Base-by-base conservation (phyloP, 305 asterid genomes). In the Fraxinus latifolia region DNA sequence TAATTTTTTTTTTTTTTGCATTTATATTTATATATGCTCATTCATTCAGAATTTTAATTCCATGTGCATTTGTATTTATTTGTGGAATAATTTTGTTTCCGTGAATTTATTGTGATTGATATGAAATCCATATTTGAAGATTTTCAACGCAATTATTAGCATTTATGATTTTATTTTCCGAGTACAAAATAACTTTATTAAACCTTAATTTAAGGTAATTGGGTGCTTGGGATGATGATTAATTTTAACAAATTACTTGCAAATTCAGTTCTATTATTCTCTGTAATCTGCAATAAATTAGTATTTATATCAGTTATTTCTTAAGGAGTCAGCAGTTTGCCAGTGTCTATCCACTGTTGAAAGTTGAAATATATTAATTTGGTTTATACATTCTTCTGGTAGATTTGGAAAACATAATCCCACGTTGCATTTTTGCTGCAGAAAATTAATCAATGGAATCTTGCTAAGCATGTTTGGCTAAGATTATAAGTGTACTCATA, bases 1-100 rank as follows among this genome's bases (percentile, higher is more conserved):
- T 68, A 42, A 50, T 27, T 9, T 39, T 37, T 39, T 32, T 32
- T 33, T 50, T 44, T 7, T 53, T 53, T 80, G 25, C 15, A 3
- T n/a, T 72, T 73, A 55, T 53, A 14, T 67, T 79, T 8, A 12
- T 70, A 3, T 7, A 50, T 68, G 34, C 39, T 44, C 27, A 62
- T 58, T 79, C 19, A 50, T 37, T 50, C 58, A 76, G 42, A 81
- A 34, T 84, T 62, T 31, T 58, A 85, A 76, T 79, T 77, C 37
- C 68, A 50, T 34, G 25, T 80, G 77, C 32, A 62, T 74, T 70
- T 39, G 27, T 44, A 37, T 82, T 76, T 60, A 79, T 74, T 60
- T 65, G 73, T 44, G 1, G 74, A 44, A 79, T 3, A 65, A 73
- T 74, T 79, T 42, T 68, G 73, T 55, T 78, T 81, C 42, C 39